Conservation (phyloP, 768 basidiomycete species). For the Psilocybe sp. region DNA sequence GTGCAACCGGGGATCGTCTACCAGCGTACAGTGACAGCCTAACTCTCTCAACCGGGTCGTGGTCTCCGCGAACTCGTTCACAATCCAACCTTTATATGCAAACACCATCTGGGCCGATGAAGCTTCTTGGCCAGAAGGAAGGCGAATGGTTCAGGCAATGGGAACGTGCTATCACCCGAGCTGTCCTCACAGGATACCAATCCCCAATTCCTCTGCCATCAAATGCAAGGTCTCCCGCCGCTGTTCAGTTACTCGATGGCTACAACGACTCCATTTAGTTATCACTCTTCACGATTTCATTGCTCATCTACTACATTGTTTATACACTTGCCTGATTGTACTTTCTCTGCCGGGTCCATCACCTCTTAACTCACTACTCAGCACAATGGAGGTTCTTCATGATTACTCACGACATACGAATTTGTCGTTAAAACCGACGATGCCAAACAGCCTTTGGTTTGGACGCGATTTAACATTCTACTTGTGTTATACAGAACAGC, state of each 20-base stretch:
- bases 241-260: conserved; percentile 2
- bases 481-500: no score
- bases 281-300: neutral
- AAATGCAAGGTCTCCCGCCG: neutral
- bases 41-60: neutral
- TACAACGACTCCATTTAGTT: conserved; percentile 2
- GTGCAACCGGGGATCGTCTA: conserved; percentile 1
- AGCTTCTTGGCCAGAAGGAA: conserved; percentile 60
- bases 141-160: conserved; percentile 79
- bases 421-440: no score
- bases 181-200: conserved; percentile 46
- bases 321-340: no score
- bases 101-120: conserved; percentile 32
- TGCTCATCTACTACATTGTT: neutral
- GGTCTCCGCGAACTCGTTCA: neutral
- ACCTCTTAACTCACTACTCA: no score
- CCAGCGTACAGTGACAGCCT: conserved; percentile 6
- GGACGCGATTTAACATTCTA: no score
- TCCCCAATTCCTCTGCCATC: conserved; percentile 19
- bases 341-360: no score
- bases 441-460: no score
- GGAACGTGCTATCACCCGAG: conserved; percentile 65
- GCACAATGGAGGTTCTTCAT: no score
- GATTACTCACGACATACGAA: no score
- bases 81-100: conserved; percentile 21